Percentiles rank a stretch among this genome's conserved stretches.
phyloP scores from a whole-genome alignment of 129 eudicot species.

The Escallonia rubra region DNA sequence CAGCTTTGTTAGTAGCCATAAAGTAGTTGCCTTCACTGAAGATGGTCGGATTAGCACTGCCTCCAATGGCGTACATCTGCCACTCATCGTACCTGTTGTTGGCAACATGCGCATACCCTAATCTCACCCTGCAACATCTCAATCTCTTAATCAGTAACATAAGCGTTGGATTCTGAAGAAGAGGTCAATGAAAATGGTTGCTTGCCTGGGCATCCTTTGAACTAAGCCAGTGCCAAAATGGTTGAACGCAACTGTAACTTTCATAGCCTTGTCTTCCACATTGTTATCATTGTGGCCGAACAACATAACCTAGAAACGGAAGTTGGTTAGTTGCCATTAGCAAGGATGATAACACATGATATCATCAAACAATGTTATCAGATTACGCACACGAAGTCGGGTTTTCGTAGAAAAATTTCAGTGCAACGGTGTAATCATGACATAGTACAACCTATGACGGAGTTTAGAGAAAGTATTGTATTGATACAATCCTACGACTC shows the following conservation, averaged over 20 bases:
- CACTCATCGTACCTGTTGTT: conserved; percentile 51
- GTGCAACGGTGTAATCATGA: neutral
- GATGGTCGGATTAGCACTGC: conserved; percentile 56
- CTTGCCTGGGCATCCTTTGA: conserved; percentile 69
- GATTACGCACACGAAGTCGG: neutral
- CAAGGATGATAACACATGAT: neutral
- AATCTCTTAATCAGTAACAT: neutral
- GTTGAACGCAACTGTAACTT: conserved; percentile 58
- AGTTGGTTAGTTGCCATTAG: too few species aligned
- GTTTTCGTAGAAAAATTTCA: neutral
- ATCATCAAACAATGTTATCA: neutral
- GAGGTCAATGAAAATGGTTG: too few species aligned
- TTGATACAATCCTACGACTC: too few species aligned
- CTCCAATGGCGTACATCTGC: conserved; percentile 55
- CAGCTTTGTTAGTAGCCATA: conserved; percentile 25
- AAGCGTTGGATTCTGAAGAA: too few species aligned
- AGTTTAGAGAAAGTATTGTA: too few species aligned
- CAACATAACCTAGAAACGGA: conserved; percentile 49
- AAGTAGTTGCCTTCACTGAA: conserved; percentile 59
- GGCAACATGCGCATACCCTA: conserved; percentile 58
- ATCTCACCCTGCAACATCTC: conserved; percentile 32
- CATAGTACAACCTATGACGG: neutral
- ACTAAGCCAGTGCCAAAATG: conserved; percentile 64
- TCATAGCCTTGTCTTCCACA: conserved; percentile 50
- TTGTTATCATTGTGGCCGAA: conserved; percentile 51